Evolutionary conservation across 169 alveolate genomes (phyloP), one percentile per base, ranked within the genome.

Genomic region (Plasmodium blacklocki): DNA sequence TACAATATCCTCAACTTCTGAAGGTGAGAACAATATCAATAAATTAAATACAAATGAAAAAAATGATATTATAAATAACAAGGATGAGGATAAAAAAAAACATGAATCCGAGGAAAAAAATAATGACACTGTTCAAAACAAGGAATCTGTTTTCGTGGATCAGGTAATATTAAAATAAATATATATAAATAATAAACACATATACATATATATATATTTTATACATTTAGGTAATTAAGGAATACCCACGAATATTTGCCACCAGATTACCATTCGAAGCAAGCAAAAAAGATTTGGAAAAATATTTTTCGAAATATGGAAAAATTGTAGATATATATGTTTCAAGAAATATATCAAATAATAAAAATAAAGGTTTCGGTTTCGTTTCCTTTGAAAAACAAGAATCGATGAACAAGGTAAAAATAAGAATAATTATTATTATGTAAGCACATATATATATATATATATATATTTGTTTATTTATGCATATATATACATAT

Each of bases 321-420:
- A 70, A 70, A 15, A 80, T 80, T 9, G 56, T 72, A 66, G 90
- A 80, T 54, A 70, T 80, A 64, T 70, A 80, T 32, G 80, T 80
- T 21, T 68, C 85, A 7, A 80, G 67, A 32, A 54, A 60, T 45
- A 18, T 45, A 56, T 52, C 75, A 49, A 71, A 78, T 29, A 66
- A 23, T 12, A 58, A 45, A 26, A 94, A 94, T 73, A 94, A 94
- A 70, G 97, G 97, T 12, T 94, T 94, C 73, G 97, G 97, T 15
- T 94, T 94, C 26, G 95, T 94, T 14, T 94, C 97, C 0, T 94
- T 94, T 45, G 94, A 94, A 15, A 88, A 88, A 23, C 95, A 93
- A 50, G 89, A 11, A 6, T 76, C 88, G 7, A 58, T 93, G 71
- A 49, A 78, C 62, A 80, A 72, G 76, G 96, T 93, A 9, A 19